Conservation (phyloP, 202 grass and related monocot species). For the Carex sylvatica region DNA sequence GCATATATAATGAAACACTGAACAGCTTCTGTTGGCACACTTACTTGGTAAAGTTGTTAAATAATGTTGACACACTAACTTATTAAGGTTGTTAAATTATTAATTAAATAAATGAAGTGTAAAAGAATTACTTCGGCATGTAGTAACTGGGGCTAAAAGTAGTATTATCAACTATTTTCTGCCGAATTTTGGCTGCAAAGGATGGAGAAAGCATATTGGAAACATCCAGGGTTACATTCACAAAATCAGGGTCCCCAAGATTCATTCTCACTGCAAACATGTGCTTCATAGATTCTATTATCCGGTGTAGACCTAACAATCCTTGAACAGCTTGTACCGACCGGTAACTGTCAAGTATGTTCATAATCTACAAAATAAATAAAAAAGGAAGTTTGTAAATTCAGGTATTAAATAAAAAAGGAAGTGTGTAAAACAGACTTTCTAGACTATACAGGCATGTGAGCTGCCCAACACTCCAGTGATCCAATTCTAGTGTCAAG, state of each 20-base stretch:
- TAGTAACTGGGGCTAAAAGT: constrained; percentile 80
- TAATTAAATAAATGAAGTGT: neutral
- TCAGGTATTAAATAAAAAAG: neutral
- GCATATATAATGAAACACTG: constrained; percentile 9
- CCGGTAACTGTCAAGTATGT: constrained; percentile 63
- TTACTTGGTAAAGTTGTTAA: neutral
- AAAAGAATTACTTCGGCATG: constrained; percentile 48
- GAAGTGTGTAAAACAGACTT: neutral
- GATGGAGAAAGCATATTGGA: constrained; percentile 62
- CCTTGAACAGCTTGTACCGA: constrained; percentile 50
- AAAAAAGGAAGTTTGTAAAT: neutral
- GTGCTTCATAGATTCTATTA: constrained; percentile 78
- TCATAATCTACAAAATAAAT: constrained; percentile 50
- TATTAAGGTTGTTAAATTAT: constrained; percentile 6
- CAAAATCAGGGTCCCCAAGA: constrained; percentile 70
- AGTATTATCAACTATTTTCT: constrained; percentile 64
- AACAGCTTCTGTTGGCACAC: neutral
- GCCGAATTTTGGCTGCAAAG: constrained; percentile 46
- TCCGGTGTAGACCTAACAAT: constrained; percentile 58
- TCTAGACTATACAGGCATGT: neutral
- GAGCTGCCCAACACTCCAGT: neutral
- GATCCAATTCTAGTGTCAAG: neutral
- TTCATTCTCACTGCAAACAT: constrained; percentile 74
- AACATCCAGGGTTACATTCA: constrained; percentile 44
- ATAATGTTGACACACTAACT: neutral